Percentiles rank a stretch among this genome's conserved stretches.
These are phyloP conservation scores for Caryopteris hybrid DNA, from an alignment of 305 asterid genomes.

Conservation along the genomic window DNA sequence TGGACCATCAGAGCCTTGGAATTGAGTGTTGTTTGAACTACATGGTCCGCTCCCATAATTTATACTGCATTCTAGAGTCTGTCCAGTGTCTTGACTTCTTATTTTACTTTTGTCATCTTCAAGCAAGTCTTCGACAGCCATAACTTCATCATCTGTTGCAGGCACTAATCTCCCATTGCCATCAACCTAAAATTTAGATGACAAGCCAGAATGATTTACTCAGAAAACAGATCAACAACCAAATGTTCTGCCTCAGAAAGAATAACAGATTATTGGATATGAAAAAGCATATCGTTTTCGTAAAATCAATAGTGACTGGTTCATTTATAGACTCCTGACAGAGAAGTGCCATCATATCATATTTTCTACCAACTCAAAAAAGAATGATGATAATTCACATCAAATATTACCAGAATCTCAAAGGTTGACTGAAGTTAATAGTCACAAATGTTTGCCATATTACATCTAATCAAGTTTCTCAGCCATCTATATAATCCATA, in stretches of 20 bases:
- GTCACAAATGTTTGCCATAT: background rate
- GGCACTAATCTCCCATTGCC: conserved; percentile 88
- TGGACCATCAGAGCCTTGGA: conserved; percentile 44
- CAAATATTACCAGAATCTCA: background rate
- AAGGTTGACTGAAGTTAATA: background rate
- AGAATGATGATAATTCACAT: background rate
- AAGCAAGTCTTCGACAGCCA: conserved; percentile 72
- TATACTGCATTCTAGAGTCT: conserved; percentile 31
- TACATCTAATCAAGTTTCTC: conserved; percentile 3
- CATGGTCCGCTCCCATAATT: conserved; percentile 23
- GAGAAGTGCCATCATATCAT: background rate
- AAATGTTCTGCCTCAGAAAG: conserved; percentile 11
- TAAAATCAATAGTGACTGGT: background rate
- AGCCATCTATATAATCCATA: background rate
- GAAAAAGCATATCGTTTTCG: background rate
- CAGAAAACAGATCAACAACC: conserved; percentile 11
- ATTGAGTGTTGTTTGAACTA: conserved; percentile 24
- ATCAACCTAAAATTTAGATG: conserved; percentile 60
- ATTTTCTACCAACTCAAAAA: conserved; percentile 11
- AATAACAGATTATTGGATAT: background rate
- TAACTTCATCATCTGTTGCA: conserved; percentile 88
- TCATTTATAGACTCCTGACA: conserved; percentile 2
- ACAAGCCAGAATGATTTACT: conserved; percentile 8
- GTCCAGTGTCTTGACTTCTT: conserved; percentile 29
- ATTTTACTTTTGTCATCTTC: conserved; percentile 53